These are phyloP conservation scores for Talaromyces sp. DNA, from an alignment of 2,329 filamentous ascomycete species.

Conservation along the genomic window DNA sequence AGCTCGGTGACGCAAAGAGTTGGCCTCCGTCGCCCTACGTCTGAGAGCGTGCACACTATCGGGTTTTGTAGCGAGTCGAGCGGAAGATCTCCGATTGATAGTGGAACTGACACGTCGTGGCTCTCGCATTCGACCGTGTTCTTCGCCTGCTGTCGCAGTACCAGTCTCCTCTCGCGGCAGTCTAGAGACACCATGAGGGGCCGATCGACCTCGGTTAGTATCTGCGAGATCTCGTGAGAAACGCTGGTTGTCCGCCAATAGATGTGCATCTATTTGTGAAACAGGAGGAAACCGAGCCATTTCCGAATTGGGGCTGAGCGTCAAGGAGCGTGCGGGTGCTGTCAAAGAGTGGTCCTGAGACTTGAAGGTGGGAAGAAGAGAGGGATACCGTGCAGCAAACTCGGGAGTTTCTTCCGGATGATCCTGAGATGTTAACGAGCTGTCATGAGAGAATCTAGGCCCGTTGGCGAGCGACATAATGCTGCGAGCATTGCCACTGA, in stretches of 20 bases:
- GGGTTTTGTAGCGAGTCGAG: constrained; percentile 23
- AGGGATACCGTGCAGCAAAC: constrained; percentile 32
- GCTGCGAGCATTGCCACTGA: constrained; percentile 8
- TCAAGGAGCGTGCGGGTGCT: constrained; percentile 17
- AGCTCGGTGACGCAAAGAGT: constrained; percentile 17
- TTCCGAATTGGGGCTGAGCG: constrained; percentile 21
- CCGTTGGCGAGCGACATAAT: not conserved
- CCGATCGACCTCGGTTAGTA: not conserved
- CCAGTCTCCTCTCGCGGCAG: not conserved
- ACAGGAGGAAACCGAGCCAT: constrained; percentile 33
- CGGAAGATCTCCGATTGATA: constrained; percentile 20
- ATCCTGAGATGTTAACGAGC: constrained; percentile 20
- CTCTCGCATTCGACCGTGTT: constrained; percentile 1
- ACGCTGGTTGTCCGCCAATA: constrained; percentile 22
- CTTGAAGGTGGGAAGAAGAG: constrained; percentile 24
- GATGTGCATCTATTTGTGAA: constrained; percentile 35
- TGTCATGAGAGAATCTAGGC: not conserved
- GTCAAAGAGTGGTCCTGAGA: constrained; percentile 3
- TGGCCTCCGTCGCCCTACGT: constrained; percentile 27
- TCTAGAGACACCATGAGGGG: not conserved
- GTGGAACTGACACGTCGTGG: constrained; percentile 2
- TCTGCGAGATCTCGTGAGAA: constrained; percentile 1
- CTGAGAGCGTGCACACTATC: constrained; percentile 17
- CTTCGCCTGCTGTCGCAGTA: not conserved
- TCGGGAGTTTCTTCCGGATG: constrained; percentile 27